phyloP scores from a whole-genome alignment of 257 asterid genomes.

The Lycium barbarum region DNA sequence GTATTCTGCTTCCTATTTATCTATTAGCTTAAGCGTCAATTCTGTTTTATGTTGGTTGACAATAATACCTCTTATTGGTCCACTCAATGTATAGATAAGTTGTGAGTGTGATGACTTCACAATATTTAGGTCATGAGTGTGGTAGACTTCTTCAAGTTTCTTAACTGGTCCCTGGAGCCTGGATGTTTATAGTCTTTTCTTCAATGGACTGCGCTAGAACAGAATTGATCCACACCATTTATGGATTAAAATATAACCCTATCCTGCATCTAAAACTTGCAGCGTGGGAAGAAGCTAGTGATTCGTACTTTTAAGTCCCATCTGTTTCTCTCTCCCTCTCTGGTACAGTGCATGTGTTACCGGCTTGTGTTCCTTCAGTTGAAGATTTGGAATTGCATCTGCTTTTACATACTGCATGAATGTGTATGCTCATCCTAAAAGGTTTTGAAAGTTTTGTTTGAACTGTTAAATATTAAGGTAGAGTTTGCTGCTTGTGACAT shows the following conservation, averaged over 20 bases:
- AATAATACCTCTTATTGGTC: neutral
- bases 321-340: neutral
- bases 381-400: neutral
- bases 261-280: neutral
- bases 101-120: neutral
- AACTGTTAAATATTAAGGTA: neutral
- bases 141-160: neutral
- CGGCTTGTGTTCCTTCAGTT: neutral
- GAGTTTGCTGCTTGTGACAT: slow-evolving; percentile 7
- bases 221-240: neutral
- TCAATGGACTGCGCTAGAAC: neutral
- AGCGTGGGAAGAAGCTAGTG: neutral
- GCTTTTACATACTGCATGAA: neutral
- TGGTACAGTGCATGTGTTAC: neutral
- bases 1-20: neutral
- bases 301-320: neutral
- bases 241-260: neutral
- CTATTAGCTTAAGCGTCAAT: neutral
- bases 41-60: neutral
- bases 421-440: slow-evolving; percentile 11
- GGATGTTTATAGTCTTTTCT: slow-evolving; percentile 16
- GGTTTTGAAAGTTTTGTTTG: neutral
- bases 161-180: neutral
- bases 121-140: neutral
- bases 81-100: neutral